Base-by-base conservation (phyloP, 306 rosid species). In the Trichosanthes truncata region DNA sequence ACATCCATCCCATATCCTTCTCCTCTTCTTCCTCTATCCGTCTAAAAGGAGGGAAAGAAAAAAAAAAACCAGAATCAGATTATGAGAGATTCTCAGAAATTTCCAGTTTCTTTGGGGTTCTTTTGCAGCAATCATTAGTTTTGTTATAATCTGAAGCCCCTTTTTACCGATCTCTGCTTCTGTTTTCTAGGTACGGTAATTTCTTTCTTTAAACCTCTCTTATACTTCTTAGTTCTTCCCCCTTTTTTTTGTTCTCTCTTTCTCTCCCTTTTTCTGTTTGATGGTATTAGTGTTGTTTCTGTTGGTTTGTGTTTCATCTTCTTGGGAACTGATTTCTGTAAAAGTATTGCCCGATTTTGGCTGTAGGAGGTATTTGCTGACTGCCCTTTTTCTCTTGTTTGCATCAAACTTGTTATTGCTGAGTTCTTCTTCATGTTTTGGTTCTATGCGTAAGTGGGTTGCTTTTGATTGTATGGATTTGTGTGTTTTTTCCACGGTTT, bases 1-100 rank as follows among this genome's bases (percentile, higher is more conserved):
- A 78, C 43, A 51, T 59, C 69, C 77, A 49, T 74, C 53, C 81
- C 81, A 78, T 78, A 61, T 66, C 74, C 60, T 52, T 12, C 49
- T 61, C n/a, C 0, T 62, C 59, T 4, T 52, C 6, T 35, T 79
- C 67, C 65, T 79, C 77, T 46, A 13, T 68, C 77, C 77, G 11
- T 53, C 78, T 79, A 23, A 35, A 79, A 57, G 23, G 4, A 77
- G 80, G 69, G 55, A 40, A 36, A 33, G 45, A 33, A 55, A 53
- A 23, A 53, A 23, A 38, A 40, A 57, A 68, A 14, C 60, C 60
- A 46, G 78, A 49, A 49, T 74, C 57, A 55, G 59, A 59, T 62
- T 65, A 9, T 26, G 62, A 79, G 76, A 51, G 76, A 79, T 79
- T 79, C 15, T 48, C 25, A 35, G 21, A 33, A 66, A 48, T 35